Evolutionary conservation across 352 stramenopile genomes (phyloP).

Genomic region (Thraustochytrium striatum): DNA sequence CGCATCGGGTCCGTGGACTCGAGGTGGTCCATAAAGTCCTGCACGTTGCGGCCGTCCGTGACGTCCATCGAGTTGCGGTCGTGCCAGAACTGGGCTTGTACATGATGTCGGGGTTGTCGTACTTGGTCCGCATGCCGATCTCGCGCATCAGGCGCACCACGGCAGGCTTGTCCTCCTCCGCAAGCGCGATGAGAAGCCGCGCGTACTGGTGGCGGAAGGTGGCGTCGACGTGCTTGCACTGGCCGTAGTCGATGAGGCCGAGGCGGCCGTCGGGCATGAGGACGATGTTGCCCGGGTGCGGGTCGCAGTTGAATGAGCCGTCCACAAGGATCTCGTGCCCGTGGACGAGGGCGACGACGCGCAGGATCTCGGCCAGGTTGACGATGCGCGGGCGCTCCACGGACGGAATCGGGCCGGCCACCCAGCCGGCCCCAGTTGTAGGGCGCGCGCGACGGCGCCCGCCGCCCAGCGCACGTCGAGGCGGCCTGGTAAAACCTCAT

Average conservation of each 20-base stretch:
- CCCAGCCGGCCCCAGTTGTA: constrained; percentile 78
- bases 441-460: constrained; percentile 53
- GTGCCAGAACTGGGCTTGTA: constrained; percentile 74
- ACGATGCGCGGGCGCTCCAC: constrained; percentile 59
- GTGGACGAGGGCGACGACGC: constrained; percentile 78
- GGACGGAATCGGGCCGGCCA: constrained; percentile 60
- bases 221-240: constrained; percentile 60
- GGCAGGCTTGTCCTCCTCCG: constrained; percentile 65
- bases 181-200: constrained; percentile 75
- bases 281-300: constrained; percentile 82
- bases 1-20: constrained; percentile 63
- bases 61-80: constrained; percentile 73
- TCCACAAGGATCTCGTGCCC: constrained; percentile 85
- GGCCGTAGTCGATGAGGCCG: constrained; percentile 83
- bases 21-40: constrained; percentile 74
- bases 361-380: constrained; percentile 72
- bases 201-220: constrained; percentile 62
- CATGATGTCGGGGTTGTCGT: constrained; percentile 72
- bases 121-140: constrained; percentile 68
- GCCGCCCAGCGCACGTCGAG: background rate
- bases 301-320: constrained; percentile 81
- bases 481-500: background rate
- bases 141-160: constrained; percentile 71
- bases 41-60: constrained; percentile 73
- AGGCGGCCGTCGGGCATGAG: constrained; percentile 77